Evolutionary conservation across 2,329 filamentous ascomycete genomes (phyloP), one percentile per base, ranked within the genome.

Genomic region (Bipolaris gigantea): DNA sequence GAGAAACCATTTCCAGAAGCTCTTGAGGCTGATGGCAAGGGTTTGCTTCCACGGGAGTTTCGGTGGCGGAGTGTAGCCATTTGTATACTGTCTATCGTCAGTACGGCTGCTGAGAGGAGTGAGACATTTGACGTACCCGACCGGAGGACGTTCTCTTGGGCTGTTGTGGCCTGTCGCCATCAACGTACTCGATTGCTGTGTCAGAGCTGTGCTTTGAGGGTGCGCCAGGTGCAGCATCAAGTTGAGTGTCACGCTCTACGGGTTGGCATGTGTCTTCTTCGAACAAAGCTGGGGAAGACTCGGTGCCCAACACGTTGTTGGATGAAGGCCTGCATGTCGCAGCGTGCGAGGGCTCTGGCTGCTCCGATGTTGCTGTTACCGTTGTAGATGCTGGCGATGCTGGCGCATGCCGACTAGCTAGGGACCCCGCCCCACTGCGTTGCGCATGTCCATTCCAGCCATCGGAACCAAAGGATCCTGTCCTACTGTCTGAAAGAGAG

Each of bases 1-100:
- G 34, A 83, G 77, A 64, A 89, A 84, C 77, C 90, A 96, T 48
- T 84, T 82, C 84, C 85, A 87, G 67, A 89, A 90, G 0, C 83
- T 81, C 25, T 80, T 76, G 11, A 86, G 67, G 1, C 82, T 84
- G 48, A 85, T 83, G 18, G 73, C 76, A 1, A 84, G 83, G 1
- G 85, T 82, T 53, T 85, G 82, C 33, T 77, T 80, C 77, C 82
- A 84, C 0, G 84, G 77, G 2, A 79, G 62, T 50, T 77, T 76
- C 1, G 77, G 76, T 5, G 77, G 77, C 25, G 74, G 72, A 19
- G 73, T 58, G 59, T 79, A 79, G 56, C 76, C 76, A 44, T 72
- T 77, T 19, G 67, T 57, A 51, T 73, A 73, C 70, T 71, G 41
- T 53, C 2, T 11, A 6, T 11, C 13, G 5, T 45, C 8, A 45